phyloP scores from a whole-genome alignment of 208 protist species.

The Hexamita inflata region DNA sequence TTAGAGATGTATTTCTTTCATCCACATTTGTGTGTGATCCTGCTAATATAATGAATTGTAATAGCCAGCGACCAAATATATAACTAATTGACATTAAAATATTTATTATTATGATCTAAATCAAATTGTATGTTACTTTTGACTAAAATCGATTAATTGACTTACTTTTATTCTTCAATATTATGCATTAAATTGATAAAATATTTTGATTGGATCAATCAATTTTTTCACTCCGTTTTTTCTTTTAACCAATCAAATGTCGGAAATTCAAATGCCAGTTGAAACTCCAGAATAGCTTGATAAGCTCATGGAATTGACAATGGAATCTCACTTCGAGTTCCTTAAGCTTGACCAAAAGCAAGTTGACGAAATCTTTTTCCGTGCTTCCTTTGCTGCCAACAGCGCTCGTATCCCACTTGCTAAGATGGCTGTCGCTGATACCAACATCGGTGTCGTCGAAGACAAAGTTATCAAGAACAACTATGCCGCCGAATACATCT shows the following conservation, averaged over 20 bases:
- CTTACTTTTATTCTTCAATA: background rate
- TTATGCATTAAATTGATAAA: background rate
- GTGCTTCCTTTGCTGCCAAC: constrained; percentile 15
- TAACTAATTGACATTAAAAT: too few relatives aligned
- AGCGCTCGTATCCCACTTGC: constrained; percentile 21
- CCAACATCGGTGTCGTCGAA: constrained; percentile 42
- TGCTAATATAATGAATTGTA: too few relatives aligned
- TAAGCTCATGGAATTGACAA: background rate
- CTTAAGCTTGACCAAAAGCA: constrained; percentile 6
- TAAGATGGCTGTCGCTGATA: constrained; percentile 32
- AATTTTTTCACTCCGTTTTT: background rate
- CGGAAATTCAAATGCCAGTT: background rate
- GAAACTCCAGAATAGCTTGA: background rate
- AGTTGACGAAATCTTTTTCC: constrained; percentile 29
- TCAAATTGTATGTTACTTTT: too few relatives aligned
- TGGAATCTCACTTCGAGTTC: constrained; percentile 5
- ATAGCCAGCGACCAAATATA: too few relatives aligned
- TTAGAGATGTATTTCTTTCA: too few relatives aligned
- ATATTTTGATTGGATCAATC: background rate
- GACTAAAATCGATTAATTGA: too few relatives aligned
- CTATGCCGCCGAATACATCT: constrained; percentile 40
- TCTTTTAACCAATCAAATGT: background rate
- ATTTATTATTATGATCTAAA: too few relatives aligned
- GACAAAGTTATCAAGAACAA: constrained; percentile 49
- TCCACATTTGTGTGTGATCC: too few relatives aligned